Evolutionary conservation across 2,329 filamentous ascomycete species (phyloP).

Genomic region (Alternaria gansuensis): DNA sequence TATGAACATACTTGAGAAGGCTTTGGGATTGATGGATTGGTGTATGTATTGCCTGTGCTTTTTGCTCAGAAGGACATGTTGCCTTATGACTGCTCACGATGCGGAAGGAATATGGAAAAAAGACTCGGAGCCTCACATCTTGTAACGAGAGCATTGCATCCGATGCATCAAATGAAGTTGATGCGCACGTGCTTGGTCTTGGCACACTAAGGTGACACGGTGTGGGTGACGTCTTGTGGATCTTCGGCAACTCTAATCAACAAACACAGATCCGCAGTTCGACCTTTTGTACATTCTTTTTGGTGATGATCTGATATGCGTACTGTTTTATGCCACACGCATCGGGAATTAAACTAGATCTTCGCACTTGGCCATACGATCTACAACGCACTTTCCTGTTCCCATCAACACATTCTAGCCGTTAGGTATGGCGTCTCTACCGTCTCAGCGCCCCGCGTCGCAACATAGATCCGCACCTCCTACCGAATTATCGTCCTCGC

Average conservation of each 20-base stretch:
- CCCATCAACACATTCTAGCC: not conserved
- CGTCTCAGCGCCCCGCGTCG: constrained; percentile 49
- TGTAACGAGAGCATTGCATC: not conserved
- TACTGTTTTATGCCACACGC: not conserved
- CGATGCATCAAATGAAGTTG: not conserved
- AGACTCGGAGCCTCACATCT: not conserved
- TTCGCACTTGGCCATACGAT: not conserved
- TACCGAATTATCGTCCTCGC: constrained; percentile 27
- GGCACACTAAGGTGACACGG: constrained; percentile 21
- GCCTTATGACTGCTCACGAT: too few species aligned
- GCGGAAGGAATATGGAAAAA: not conserved
- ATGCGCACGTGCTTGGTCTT: constrained; percentile 25
- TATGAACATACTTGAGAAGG: not conserved
- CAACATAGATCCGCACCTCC: constrained; percentile 46
- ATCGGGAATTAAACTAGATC: too few species aligned
- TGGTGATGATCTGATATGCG: not conserved
- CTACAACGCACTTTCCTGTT: not conserved
- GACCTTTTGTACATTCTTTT: not conserved
- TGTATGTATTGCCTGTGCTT: not conserved
- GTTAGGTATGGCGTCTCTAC: constrained; percentile 57
- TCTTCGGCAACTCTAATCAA: constrained; percentile 31
- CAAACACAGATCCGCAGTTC: constrained; percentile 28
- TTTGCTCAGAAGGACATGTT: not conserved
- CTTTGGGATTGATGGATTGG: not conserved
- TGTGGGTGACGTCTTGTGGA: constrained; percentile 26